These are phyloP conservation scores for Nigrospora oryzae DNA, from an alignment of 2,329 filamentous ascomycete species.

Conservation along the genomic window DNA sequence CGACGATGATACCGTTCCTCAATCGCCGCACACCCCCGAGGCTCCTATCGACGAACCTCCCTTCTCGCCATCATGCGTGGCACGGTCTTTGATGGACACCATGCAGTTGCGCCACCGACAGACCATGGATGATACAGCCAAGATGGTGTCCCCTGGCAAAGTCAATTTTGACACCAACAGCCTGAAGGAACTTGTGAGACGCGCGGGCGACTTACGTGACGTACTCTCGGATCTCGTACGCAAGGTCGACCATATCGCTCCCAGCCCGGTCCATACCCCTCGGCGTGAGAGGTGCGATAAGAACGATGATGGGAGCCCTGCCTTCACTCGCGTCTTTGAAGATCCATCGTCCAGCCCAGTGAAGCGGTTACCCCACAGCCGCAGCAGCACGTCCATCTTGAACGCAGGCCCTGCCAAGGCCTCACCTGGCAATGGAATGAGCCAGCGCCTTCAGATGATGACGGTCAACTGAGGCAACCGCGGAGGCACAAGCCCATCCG, in stretches of 20 bases:
- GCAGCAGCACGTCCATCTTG: conserved; percentile 44
- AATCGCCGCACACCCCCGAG: conserved; percentile 31
- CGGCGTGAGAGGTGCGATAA: conserved; percentile 31
- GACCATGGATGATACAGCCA: conserved; percentile 25
- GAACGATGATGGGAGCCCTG: conserved; percentile 50
- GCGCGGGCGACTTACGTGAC: conserved; percentile 51
- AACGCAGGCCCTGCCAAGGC: conserved; percentile 41
- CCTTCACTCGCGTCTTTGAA: conserved; percentile 59
- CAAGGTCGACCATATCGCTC: conserved; percentile 47
- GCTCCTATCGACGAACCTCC: conserved; percentile 22
- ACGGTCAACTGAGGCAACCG: conserved; percentile 42
- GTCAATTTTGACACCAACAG: conserved; percentile 63
- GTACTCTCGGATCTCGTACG: conserved; percentile 51
- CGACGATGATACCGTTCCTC: conserved; percentile 25
- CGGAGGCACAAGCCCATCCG: neutral
- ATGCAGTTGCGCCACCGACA: conserved; percentile 48
- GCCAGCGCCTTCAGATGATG: conserved; percentile 55
- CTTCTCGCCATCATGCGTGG: conserved; percentile 37
- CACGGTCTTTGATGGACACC: conserved; percentile 54
- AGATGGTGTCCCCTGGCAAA: conserved; percentile 34
- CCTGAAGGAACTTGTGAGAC: conserved; percentile 56
- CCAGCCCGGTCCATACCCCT: conserved; percentile 45
- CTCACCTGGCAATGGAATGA: conserved; percentile 41
- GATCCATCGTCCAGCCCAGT: conserved; percentile 50
- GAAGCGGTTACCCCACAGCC: conserved; percentile 40